phyloP scores from a whole-genome alignment of 208 protist species.

The Acanthamoeba healyi region DNA sequence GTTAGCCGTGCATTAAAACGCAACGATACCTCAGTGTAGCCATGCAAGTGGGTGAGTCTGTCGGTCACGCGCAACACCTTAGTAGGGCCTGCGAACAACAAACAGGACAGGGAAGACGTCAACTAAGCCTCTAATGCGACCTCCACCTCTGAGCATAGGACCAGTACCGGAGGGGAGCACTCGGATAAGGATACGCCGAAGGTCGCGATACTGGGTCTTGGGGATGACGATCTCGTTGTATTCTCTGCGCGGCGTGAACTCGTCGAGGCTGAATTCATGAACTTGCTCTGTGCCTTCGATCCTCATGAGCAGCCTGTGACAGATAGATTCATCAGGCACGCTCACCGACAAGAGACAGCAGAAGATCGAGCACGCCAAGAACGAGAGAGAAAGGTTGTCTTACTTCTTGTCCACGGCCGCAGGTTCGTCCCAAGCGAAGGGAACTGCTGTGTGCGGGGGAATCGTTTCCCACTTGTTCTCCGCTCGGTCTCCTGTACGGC shows the following conservation, averaged over 20 bases:
- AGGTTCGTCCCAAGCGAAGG: slow-evolving; percentile 73
- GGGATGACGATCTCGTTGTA: slow-evolving; percentile 1
- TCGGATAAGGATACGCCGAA: not conserved
- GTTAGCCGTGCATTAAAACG: not conserved
- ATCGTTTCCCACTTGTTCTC: slow-evolving; percentile 19
- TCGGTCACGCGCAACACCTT: slow-evolving; percentile 70
- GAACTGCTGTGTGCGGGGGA: not conserved
- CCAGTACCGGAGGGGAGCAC: slow-evolving; percentile 20
- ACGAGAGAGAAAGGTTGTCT: not conserved
- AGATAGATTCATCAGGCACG: too few relatives aligned
- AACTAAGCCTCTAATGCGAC: not conserved
- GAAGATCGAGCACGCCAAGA: not conserved
- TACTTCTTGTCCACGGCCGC: slow-evolving; percentile 26
- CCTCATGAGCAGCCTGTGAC: not conserved
- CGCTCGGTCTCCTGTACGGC: not conserved
- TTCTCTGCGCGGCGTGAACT: slow-evolving; percentile 56
- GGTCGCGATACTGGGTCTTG: slow-evolving; percentile 39
- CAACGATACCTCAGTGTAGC: not conserved
- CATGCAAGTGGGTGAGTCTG: not conserved
- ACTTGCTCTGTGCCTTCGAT: not conserved
- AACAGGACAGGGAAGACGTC: not conserved
- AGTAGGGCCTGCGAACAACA: slow-evolving; percentile 12
- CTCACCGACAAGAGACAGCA: not conserved
- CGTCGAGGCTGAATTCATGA: slow-evolving; percentile 63
- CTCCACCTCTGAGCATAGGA: not conserved